Evolutionary conservation across 2,329 filamentous ascomycete species (phyloP).

Genomic region (Trichoderma breve): DNA sequence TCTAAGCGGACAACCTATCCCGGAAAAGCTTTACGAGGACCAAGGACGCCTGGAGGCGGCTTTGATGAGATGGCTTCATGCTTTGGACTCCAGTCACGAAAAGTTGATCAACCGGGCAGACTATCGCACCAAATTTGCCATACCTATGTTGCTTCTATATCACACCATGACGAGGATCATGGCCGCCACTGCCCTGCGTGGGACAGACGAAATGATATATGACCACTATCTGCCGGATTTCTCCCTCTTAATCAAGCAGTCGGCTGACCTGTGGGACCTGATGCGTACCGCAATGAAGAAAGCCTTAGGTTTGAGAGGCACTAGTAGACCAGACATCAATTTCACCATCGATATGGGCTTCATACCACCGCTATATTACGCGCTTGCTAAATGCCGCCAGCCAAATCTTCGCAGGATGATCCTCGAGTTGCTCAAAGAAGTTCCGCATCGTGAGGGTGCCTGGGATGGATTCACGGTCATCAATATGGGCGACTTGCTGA

Average conservation of each 20-base stretch:
- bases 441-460: constrained; percentile 27
- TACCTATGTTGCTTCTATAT: constrained; percentile 14
- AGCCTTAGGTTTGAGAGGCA: not conserved
- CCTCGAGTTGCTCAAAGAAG: constrained; percentile 23
- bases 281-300: not conserved
- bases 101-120: not conserved
- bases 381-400: constrained; percentile 33
- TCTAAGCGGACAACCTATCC: not conserved
- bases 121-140: not conserved
- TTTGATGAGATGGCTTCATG: not conserved
- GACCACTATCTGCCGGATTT: constrained; percentile 3
- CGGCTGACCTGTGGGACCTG: not conserved
- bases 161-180: constrained; percentile 20
- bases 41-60: constrained; percentile 1
- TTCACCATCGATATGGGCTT: constrained; percentile 32
- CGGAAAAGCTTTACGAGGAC: not conserved
- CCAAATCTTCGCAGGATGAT: constrained; percentile 31
- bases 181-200: constrained; percentile 13
- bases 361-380: constrained; percentile 34
- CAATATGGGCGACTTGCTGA: constrained; percentile 22
- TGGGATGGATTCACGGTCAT: constrained; percentile 26
- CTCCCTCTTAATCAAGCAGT: constrained; percentile 3
- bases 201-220: constrained; percentile 18
- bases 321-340: not conserved
- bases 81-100: not conserved